Base-by-base conservation (phyloP, 768 basidiomycete species). In the Boletus patriciae region DNA sequence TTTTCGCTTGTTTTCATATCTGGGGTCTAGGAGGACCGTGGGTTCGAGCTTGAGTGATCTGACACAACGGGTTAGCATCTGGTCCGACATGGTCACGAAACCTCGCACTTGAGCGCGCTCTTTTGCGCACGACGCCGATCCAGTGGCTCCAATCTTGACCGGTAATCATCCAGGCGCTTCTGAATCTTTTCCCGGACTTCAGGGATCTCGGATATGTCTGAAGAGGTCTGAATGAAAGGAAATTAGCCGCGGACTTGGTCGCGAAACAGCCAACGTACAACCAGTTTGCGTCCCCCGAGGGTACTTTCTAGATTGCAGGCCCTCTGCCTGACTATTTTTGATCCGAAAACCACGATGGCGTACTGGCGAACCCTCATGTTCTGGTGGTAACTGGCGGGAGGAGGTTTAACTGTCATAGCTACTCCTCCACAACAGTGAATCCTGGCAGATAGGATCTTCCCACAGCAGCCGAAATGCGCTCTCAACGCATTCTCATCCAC, bases 281-380 rank as follows among this genome's bases (percentile, higher is more conserved):
- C 66, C 18, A 84, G 65, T 44, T 67, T 50, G 48, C 65, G 68
- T 11, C 75, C 79, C 9, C 70, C 64, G 31, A 86, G 65, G 7
- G 57, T 64, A 0, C 76, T 77, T 50, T 77, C 71, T 25, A 79
- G 62, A 12, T 59, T 54, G 48, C 84, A 65, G 13, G 85, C 86
- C 44, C 62, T 71, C 23, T 55, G 60, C 3, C 77, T 78, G 36
- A 76, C 76, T 6, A 51, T 45, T 31, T 70, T 59, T 18, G 75
- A 68, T 0, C 47, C 62, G 59, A 85, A 86, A 19, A 76, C 68
- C 6, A 87, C 60, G 6, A 77, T 76, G 21, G 82, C 86, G 59
- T 86, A 87, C 59, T 77, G 78, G 18, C 74, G 73, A 58, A 78
- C 68, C 13, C 62, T 73, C 54, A 74, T 69, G 23, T 80, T 78